These are phyloP conservation scores for Teratosphaeria viscida DNA, from an alignment of 2,329 filamentous ascomycete species.

Conservation along the genomic window DNA sequence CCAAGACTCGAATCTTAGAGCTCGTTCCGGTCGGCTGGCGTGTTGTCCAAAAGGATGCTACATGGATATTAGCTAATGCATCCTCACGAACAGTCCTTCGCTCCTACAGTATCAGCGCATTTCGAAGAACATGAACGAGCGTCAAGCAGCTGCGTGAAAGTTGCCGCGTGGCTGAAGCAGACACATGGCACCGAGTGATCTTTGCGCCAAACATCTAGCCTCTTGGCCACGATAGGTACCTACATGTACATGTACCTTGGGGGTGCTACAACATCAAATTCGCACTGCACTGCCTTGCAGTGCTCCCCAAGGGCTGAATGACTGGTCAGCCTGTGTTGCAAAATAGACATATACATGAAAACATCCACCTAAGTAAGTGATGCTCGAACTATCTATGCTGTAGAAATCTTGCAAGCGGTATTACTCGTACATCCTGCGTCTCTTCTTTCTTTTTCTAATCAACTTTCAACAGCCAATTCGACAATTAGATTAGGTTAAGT, in stretches of 20 bases:
- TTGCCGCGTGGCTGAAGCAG: not conserved
- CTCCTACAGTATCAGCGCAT: not conserved
- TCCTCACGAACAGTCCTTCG: not conserved
- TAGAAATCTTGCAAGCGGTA: not conserved
- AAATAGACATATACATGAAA: not conserved
- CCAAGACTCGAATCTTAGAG: not conserved
- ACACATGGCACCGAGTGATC: not conserved
- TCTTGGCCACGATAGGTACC: not conserved
- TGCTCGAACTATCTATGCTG: not conserved
- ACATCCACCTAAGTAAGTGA: not conserved
- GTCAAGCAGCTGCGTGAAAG: not conserved
- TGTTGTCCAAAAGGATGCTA: not conserved
- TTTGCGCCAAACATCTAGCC: not conserved
- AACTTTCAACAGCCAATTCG: not conserved
- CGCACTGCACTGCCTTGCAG: no score
- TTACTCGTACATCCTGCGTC: not conserved
- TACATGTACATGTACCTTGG: no score
- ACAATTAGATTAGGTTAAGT: not conserved
- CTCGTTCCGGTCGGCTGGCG: not conserved
- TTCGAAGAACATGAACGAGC: not conserved
- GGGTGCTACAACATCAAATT: no score
- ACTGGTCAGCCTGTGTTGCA: not conserved
- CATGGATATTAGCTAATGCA: not conserved
- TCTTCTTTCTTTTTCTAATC: not conserved
- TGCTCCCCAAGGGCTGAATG: no score